phyloP scores from a whole-genome alignment of 2,329 filamentous ascomycete genomes.

The Zymoseptoria passerinii region DNA sequence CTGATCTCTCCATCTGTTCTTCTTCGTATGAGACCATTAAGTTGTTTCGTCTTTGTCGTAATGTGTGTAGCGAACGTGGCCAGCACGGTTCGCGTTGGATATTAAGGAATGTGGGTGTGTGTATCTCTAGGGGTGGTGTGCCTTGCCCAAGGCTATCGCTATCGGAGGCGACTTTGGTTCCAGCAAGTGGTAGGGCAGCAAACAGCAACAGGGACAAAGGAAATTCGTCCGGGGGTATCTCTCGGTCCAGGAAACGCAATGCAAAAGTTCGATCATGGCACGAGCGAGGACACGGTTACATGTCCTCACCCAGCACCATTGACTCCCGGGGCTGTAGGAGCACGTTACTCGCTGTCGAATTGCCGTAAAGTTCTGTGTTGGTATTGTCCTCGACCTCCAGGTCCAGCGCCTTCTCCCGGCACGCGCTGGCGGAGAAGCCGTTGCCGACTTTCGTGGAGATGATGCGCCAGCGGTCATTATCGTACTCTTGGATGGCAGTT shows the following conservation, averaged over 20 bases:
- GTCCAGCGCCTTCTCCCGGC: slow-evolving; percentile 69
- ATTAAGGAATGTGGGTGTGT: background rate
- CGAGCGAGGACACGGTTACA: background rate
- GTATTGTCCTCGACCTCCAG: slow-evolving; percentile 32
- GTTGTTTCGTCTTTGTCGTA: background rate
- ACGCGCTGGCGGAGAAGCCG: slow-evolving; percentile 79
- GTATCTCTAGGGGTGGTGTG: background rate
- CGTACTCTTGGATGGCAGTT: slow-evolving; percentile 71
- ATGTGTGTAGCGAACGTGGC: background rate
- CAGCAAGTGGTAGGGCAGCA: background rate
- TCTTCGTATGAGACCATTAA: background rate
- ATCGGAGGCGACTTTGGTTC: background rate
- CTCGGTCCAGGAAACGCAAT: background rate
- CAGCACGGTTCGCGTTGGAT: background rate
- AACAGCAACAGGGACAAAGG: background rate
- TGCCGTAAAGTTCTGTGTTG: background rate
- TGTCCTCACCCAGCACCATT: background rate
- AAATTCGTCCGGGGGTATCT: background rate
- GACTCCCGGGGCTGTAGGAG: background rate
- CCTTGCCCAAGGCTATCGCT: background rate
- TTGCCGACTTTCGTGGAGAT: slow-evolving; percentile 84
- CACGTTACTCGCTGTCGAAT: background rate
- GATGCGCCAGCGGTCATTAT: slow-evolving; percentile 88
- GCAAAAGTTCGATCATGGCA: background rate
- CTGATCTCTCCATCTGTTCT: background rate